These are phyloP conservation scores for Ascochyta koolunga DNA, from an alignment of 2,329 filamentous ascomycete species.

Conservation along the genomic window DNA sequence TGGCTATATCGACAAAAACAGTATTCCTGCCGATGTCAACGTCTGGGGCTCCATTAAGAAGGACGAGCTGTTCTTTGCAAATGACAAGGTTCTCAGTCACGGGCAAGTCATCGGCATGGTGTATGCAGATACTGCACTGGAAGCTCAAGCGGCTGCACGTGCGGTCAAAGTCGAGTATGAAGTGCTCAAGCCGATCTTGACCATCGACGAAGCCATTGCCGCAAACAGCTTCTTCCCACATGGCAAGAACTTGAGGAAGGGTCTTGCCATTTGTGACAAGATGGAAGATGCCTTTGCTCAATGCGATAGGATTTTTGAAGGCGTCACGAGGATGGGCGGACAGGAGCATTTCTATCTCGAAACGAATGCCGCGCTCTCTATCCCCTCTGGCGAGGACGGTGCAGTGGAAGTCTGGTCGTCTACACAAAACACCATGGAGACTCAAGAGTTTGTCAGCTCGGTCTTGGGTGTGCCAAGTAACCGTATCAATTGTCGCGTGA, in stretches of 20 bases:
- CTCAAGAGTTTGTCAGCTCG: constrained; percentile 72
- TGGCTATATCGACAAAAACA: constrained; percentile 79
- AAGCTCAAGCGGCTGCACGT: constrained; percentile 78
- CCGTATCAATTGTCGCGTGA: constrained; percentile 87
- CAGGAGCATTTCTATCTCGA: constrained; percentile 98
- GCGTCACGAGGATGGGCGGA: constrained; percentile 83
- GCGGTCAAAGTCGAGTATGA: constrained; percentile 89
- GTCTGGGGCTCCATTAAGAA: constrained; percentile 82
- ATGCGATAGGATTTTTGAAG: constrained; percentile 83
- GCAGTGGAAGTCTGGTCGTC: constrained; percentile 81
- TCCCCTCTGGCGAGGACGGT: constrained; percentile 88
- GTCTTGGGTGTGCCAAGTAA: constrained; percentile 83
- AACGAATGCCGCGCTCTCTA: constrained; percentile 81
- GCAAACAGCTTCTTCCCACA: constrained; percentile 84
- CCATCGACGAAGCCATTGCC: constrained; percentile 93
- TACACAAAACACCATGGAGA: constrained; percentile 50
- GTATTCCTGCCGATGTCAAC: constrained; percentile 82
- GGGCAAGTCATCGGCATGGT: constrained; percentile 92
- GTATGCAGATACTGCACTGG: constrained; percentile 76
- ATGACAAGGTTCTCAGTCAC: constrained; percentile 82
- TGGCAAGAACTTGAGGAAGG: constrained; percentile 78
- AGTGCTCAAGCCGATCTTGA: constrained; percentile 82
- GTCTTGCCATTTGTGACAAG: constrained; percentile 58
- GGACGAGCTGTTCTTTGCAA: constrained; percentile 89
- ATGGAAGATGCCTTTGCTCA: constrained; percentile 74